Percentiles rank a stretch among this genome's conserved stretches.
Evolutionary conservation across 129 eudicot species (phyloP).

Genomic region (Cynara cardunculus): DNA sequence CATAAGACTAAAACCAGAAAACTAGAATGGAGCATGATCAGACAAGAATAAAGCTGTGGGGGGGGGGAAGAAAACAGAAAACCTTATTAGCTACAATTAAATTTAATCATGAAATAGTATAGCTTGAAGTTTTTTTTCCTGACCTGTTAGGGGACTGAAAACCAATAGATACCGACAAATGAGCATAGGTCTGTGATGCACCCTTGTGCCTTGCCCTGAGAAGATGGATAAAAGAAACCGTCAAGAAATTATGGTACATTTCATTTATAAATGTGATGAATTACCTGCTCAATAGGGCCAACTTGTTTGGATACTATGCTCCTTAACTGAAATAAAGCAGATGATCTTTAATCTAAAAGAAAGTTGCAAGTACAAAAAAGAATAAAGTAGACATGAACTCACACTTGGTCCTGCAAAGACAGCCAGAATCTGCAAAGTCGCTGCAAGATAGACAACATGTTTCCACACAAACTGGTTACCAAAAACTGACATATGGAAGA

Average conservation of each 20-base stretch:
- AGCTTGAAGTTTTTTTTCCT: neutral
- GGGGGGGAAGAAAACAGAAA: neutral
- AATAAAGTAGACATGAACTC: slow-evolving; percentile 24
- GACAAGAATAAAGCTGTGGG: slow-evolving; percentile 70
- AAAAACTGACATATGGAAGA: slow-evolving; percentile 4
- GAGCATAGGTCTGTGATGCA: slow-evolving; percentile 70
- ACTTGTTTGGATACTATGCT: slow-evolving; percentile 88
- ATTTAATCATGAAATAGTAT: neutral
- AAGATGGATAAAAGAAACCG: neutral
- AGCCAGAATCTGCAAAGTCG: slow-evolving; percentile 49
- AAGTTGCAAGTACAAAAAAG: neutral
- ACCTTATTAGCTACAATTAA: neutral
- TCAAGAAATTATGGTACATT: neutral
- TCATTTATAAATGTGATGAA: neutral
- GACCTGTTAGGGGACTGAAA: slow-evolving; percentile 86
- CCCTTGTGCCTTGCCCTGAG: slow-evolving; percentile 57
- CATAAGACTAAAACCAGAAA: slow-evolving; percentile 85
- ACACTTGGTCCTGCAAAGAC: slow-evolving; percentile 70
- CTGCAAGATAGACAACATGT: slow-evolving; percentile 73
- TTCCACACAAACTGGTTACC: slow-evolving; percentile 8
- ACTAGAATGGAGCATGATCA: slow-evolving; percentile 69
- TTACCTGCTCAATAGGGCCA: slow-evolving; percentile 86
- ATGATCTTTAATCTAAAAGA: neutral
- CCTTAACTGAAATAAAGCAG: slow-evolving; percentile 43
- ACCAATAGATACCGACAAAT: slow-evolving; percentile 59